Evolutionary conservation across 2,329 filamentous ascomycete species (phyloP).

Genomic region (Gliomastix tumulicola): DNA sequence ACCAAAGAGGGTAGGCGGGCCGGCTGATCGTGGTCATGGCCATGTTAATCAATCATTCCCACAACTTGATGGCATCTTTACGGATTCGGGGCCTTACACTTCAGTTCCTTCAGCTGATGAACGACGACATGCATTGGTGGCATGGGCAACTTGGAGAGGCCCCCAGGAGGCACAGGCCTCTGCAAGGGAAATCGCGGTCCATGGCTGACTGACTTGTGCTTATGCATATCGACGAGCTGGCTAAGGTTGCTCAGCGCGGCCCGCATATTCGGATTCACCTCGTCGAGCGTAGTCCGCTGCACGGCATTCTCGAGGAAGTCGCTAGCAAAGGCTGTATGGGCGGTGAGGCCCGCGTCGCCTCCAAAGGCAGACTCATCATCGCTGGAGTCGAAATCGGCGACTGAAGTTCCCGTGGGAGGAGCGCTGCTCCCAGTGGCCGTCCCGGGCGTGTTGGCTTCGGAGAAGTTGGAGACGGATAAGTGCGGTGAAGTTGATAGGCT

Average conservation of each 20-base stretch:
- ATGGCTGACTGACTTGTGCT: conserved; percentile 27
- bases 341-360: conserved; percentile 40
- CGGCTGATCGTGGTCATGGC: no score
- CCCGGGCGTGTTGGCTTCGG: conserved; percentile 16
- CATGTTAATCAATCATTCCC: no score
- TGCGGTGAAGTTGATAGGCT: conserved; percentile 20
- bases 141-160: conserved; percentile 44
- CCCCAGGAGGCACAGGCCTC: conserved; percentile 34
- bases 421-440: conserved; percentile 15
- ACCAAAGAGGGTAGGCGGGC: conserved; percentile 40
- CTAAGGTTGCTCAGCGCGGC: conserved; percentile 43
- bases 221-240: conserved; percentile 45
- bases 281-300: conserved; percentile 34
- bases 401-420: conserved; percentile 13
- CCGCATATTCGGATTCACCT: conserved; percentile 42
- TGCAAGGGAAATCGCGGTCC: conserved; percentile 39
- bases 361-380: conserved; percentile 34
- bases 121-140: conserved; percentile 46
- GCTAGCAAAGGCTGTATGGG: conserved; percentile 45
- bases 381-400: conserved; percentile 26
- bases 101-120: conserved; percentile 38
- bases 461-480: conserved; percentile 6
- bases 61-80: background rate
- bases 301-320: conserved; percentile 49
- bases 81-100: no score